Percentiles rank a stretch among this genome's conserved stretches.
Conservation (phyloP, 2,329 filamentous ascomycete species). For the Niveomyces coronatus region DNA sequence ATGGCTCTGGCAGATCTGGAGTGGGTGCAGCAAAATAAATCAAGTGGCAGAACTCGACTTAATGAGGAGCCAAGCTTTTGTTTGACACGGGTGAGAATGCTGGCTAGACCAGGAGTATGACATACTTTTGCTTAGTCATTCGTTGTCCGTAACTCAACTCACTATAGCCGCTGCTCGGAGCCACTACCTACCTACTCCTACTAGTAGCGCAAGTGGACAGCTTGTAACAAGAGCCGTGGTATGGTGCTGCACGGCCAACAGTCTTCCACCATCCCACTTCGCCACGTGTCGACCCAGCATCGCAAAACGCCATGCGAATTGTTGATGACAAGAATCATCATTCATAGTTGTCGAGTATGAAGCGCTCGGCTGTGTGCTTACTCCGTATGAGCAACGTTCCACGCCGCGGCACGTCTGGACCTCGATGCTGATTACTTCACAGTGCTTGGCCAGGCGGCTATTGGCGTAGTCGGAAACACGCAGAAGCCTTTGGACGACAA, state of each 20-base stretch:
- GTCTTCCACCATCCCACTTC: constrained; percentile 1
- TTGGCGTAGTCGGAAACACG: constrained; percentile 27
- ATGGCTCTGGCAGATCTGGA: too few relatives aligned
- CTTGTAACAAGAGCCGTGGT: constrained; percentile 5
- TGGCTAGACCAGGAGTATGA: too few relatives aligned
- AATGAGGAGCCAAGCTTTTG: too few relatives aligned
- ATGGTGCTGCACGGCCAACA: neutral
- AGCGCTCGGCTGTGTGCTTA: constrained; percentile 24
- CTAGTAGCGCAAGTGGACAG: constrained; percentile 10
- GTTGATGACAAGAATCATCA: neutral
- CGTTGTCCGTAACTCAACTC: too few relatives aligned
- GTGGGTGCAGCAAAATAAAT: too few relatives aligned
- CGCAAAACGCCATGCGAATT: constrained; percentile 5
- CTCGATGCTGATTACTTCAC: constrained; percentile 15
- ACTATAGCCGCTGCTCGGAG: neutral
- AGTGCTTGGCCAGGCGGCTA: constrained; percentile 38
- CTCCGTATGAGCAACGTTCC: constrained; percentile 23
- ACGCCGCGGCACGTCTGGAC: neutral
- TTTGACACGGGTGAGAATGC: too few relatives aligned
- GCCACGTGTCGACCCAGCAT: constrained; percentile 2
- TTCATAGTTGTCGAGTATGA: constrained; percentile 7
- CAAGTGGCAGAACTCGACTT: too few relatives aligned
- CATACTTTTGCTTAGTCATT: constrained; percentile 6
- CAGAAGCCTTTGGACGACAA: constrained; percentile 26
- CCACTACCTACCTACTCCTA: neutral